Base-by-base conservation (phyloP, 768 basidiomycete genomes). In the Termitomyces heimii region DNA sequence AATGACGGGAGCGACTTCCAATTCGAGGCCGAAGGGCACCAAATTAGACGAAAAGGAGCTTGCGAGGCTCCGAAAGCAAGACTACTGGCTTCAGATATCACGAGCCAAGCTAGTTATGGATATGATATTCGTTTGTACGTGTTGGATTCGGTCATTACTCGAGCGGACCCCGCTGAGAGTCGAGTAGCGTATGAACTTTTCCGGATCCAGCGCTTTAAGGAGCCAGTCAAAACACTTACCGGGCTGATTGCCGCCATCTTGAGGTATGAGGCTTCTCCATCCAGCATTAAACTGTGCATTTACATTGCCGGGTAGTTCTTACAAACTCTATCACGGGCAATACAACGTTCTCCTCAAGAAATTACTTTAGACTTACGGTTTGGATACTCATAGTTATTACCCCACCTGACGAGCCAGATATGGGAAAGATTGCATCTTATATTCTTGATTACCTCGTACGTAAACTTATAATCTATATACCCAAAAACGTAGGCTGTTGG, bases 41-140 rank as follows among this genome's bases (percentile, higher is more conserved):
- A 85, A 83, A 70, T 59, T 82, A 3, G 88, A 92, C 66, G 83
- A 87, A 63, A 84, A 79, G 69, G 90, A 92, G 68, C 75, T 92
- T 46, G 67, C 73, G 50, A 74, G 87, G 43, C 78, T 94, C 35
- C 80, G 81, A 67, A 78, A 80, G 61, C 85, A 91, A 70, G 83
- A 82, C 63, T 85, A 86, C 64, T 93, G 91, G 91, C 73, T 93
- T 47, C 82, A 82, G 62, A 69, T 89, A 50, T 79, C 85, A 26
- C 74, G 86, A 57, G 74, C 77, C 55, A 94, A 94, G 74, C 73
- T 94, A 58, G 65, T 80, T 43, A 90, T 92, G 89, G 92, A 94
- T 69, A 73, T 94, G 59, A 82, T 92, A 65, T 94, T 93, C 71
- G 92, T 92, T 67, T 92, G 91, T 94, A 67, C 63, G 75, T 74